phyloP scores from a whole-genome alignment of 2,329 filamentous ascomycete genomes.

The Colletotrichum liriopes region DNA sequence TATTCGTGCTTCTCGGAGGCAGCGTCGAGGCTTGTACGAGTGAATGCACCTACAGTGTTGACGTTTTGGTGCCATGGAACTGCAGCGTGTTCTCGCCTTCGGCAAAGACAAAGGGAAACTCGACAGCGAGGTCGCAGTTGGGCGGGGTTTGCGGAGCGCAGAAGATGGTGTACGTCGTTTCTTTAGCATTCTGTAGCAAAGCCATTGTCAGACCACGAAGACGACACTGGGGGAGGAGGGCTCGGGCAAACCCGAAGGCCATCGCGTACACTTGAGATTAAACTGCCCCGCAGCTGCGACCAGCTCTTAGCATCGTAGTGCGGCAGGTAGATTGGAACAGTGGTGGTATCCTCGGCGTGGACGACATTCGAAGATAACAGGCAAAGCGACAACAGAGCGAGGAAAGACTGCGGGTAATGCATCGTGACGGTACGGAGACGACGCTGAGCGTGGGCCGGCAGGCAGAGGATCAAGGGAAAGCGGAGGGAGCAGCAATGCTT shows the following conservation, averaged over 20 bases:
- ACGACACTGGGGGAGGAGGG: not conserved
- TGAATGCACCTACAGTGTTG: slow-evolving; percentile 56
- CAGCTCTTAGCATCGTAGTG: slow-evolving; percentile 60
- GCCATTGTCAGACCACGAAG: slow-evolving; percentile 24
- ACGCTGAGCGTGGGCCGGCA: not conserved
- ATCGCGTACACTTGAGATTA: slow-evolving; percentile 58
- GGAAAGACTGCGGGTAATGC: slow-evolving; percentile 41
- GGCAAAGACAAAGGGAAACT: slow-evolving; percentile 64
- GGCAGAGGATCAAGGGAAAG: not conserved
- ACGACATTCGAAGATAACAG: slow-evolving; percentile 26
- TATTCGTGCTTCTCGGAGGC: not conserved
- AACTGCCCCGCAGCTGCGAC: slow-evolving; percentile 62
- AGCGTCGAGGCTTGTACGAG: not conserved
- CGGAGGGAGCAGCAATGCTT: not conserved
- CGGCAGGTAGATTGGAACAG: slow-evolving; percentile 63
- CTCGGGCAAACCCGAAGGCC: not conserved
- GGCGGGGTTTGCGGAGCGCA: slow-evolving; percentile 59
- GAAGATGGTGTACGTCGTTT: slow-evolving; percentile 66
- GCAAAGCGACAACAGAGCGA: slow-evolving; percentile 49
- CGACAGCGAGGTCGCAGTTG: slow-evolving; percentile 61
- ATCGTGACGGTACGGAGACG: slow-evolving; percentile 24
- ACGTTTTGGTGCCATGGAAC: slow-evolving; percentile 61
- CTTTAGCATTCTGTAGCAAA: slow-evolving; percentile 53
- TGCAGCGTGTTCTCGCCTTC: slow-evolving; percentile 62
- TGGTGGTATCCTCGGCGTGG: slow-evolving; percentile 50